phyloP scores from a whole-genome alignment of 345 rosid genomes.

The Atalantia buxifolia region DNA sequence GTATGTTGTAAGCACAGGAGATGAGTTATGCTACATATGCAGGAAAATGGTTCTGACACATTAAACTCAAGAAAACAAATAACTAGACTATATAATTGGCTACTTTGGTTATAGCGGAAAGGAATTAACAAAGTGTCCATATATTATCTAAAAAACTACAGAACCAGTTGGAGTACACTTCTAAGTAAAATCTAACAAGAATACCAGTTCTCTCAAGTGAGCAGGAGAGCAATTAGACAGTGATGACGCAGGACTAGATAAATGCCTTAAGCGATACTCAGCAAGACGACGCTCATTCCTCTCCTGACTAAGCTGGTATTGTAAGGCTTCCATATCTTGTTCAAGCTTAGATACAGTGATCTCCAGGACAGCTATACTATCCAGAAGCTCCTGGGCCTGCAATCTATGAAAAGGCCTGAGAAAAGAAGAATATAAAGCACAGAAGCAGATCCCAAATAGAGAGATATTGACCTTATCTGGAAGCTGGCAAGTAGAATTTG shows the following conservation, averaged over 20 bases:
- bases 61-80: not conserved
- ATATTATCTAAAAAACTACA: not conserved
- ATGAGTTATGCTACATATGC: not conserved
- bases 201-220: slow-evolving; percentile 28
- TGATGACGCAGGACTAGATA: slow-evolving; percentile 32
- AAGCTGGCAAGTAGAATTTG: slow-evolving; percentile 56
- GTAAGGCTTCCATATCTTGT: slow-evolving; percentile 60
- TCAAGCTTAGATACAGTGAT: slow-evolving; percentile 76
- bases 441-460: slow-evolving; percentile 2
- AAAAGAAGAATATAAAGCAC: not conserved
- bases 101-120: not conserved
- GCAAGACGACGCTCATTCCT: slow-evolving; percentile 68
- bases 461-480: slow-evolving; percentile 58
- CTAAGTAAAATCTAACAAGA: not conserved
- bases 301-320: slow-evolving; percentile 76
- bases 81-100: not conserved
- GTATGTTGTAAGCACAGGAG: not conserved
- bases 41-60: not conserved
- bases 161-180: not conserved
- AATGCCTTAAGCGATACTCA: slow-evolving; percentile 54
- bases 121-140: not conserved
- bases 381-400: slow-evolving; percentile 78
- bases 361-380: slow-evolving; percentile 65
- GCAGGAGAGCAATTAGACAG: slow-evolving; percentile 22
- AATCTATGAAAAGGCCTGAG: slow-evolving; percentile 13